phyloP scores from a whole-genome alignment of 768 basidiomycete genomes.

The Leccinellum luteum region DNA sequence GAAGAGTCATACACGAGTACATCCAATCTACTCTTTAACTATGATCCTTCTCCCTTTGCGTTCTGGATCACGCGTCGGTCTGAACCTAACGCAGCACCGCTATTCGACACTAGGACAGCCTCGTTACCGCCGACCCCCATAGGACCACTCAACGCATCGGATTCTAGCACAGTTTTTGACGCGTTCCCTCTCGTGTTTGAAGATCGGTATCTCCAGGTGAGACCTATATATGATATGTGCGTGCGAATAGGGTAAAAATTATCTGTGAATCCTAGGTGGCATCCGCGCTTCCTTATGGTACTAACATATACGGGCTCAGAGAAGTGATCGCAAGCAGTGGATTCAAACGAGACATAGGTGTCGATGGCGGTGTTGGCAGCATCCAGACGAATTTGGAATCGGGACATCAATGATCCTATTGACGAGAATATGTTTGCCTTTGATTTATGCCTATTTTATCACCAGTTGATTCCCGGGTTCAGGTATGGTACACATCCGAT shows the following conservation, averaged over 20 bases:
- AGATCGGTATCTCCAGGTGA: conserved; percentile 71
- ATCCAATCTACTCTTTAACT: conserved; percentile 68
- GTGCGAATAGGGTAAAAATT: neutral
- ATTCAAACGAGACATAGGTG: conserved; percentile 56
- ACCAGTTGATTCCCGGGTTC: neutral
- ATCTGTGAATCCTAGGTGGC: conserved; percentile 43
- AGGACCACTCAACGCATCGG: conserved; percentile 44
- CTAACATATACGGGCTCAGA: conserved; percentile 77
- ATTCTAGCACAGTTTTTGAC: conserved; percentile 53
- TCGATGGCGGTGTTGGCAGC: conserved; percentile 47
- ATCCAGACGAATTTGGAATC: conserved; percentile 66
- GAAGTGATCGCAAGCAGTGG: conserved; percentile 69
- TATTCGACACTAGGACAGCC: conserved; percentile 66
- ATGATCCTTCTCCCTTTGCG: conserved; percentile 59
- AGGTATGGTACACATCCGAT: conserved; percentile 70
- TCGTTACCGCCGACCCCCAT: conserved; percentile 60
- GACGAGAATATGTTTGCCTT: conserved; percentile 56
- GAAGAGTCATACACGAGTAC: conserved; percentile 31
- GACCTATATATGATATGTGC: neutral
- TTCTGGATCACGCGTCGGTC: conserved; percentile 77
- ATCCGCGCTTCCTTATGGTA: conserved; percentile 57
- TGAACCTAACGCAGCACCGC: conserved; percentile 46
- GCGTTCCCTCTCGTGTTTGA: conserved; percentile 73
- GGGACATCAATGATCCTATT: conserved; percentile 57
- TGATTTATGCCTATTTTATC: conserved; percentile 1